Evolutionary conservation across 192 early-diverging fungal species (phyloP), one percentile per base, ranked within the genome.

Genomic region (Martensiomyces pterosporus): DNA sequence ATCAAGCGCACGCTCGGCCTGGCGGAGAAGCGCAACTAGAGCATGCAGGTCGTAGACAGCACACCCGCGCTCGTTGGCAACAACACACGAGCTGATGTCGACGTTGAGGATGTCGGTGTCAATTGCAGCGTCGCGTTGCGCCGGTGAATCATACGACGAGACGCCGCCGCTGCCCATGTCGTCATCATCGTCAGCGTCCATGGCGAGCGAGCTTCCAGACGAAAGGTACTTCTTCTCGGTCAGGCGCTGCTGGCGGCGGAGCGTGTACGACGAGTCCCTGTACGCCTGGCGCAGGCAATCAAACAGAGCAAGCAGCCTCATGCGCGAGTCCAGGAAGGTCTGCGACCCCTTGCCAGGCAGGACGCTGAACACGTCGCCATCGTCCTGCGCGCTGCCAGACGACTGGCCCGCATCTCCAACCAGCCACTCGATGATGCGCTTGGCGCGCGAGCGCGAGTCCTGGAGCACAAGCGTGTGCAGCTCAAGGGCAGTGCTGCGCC

Each of bases 401-500:
- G 58, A 55, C 38, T 51, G 38, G 46, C 49, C 54, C 4, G 55
- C 54, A 38, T 73, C 70, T 22, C 63, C 59, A 3, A 65, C 70
- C 15, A 74, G 63, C 70, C 70, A 74, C 45, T 66, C 70, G 24
- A 46, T 52, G 22, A 66, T 58, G 12, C 55, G 63, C 64, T 62
- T 62, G 41, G 70, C 70, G 13, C 59, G 63, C 42, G 63, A 51
- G 9, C 63, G 53, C 15, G 70, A 58, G 50, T 74, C 64, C 37
- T 74, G 63, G 32, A 74, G 55, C 25, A 77, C 73, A 8, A 84
- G 81, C 23, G 75, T 64, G 47, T 92, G 92, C 25, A 98, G 73
- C 55, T 98, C 96, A 15, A 98, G 62, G 2, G 94, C 92, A 13
- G 92, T 55, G 17, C 82, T 73, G 45, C 88, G 84, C 79, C 97